phyloP scores from a whole-genome alignment of 208 protist species.

The Crithidia thermophila region DNA sequence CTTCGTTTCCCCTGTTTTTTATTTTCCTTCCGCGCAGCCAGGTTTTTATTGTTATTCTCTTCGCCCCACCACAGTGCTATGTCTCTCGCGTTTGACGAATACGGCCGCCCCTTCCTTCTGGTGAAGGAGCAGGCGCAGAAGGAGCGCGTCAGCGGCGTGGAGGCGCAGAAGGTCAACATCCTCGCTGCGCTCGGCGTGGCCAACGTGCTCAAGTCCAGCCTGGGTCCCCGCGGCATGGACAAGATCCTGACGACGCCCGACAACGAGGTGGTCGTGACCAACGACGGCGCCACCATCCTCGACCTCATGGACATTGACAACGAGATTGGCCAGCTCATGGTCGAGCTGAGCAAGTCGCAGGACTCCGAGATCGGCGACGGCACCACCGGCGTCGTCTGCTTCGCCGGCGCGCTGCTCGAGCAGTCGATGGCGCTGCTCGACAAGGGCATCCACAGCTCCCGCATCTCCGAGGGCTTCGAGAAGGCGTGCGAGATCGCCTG shows the following conservation, averaged over 20 bases:
- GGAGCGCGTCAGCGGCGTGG: constrained; percentile 95
- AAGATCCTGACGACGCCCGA: constrained; percentile 98
- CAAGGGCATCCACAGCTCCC: constrained; percentile 98
- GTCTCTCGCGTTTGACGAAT: constrained; percentile 99
- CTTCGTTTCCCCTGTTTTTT: background rate
- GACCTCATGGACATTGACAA: constrained; percentile 99
- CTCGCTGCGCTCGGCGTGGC: constrained; percentile 96
- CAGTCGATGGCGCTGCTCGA: constrained; percentile 97
- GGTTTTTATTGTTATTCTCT: no score
- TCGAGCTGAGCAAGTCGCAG: constrained; percentile 99
- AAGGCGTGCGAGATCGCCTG: constrained; percentile 96
- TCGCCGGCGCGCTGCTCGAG: constrained; percentile 99
- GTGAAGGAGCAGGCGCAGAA: constrained; percentile 98
- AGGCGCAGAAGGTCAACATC: constrained; percentile 99
- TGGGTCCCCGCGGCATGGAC: constrained; percentile 98
- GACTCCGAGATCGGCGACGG: constrained; percentile 99
- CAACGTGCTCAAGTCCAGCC: constrained; percentile 97
- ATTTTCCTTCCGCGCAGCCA: no score
- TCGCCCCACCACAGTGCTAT: no score
- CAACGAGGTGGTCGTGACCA: constrained; percentile 99
- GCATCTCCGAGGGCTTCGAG: constrained; percentile 99
- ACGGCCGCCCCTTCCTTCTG: constrained; percentile 99
- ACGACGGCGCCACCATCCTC: constrained; percentile 99
- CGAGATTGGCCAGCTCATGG: constrained; percentile 99
- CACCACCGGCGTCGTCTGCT: constrained; percentile 99